Conservation (phyloP, 441 rosid genomes). For the Pelargonium fulgidum region DNA sequence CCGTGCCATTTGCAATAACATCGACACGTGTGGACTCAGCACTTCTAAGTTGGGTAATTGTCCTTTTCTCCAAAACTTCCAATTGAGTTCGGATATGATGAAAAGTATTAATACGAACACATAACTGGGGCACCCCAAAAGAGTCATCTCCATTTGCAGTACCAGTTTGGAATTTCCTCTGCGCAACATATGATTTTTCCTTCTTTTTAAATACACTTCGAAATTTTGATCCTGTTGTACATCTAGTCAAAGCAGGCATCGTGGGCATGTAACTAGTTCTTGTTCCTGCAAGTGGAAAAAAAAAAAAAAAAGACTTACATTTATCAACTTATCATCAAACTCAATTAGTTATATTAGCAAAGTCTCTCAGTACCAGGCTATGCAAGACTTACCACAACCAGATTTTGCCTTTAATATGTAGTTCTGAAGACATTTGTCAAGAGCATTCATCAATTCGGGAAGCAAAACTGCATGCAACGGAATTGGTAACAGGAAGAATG, state of each 20-base stretch:
- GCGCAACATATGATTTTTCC: conserved; percentile 40
- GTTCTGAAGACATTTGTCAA: conserved; percentile 53
- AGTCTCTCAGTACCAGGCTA: conserved; percentile 3
- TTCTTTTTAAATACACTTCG: conserved; percentile 47
- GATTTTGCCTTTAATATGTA: conserved; percentile 54
- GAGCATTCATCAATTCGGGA: conserved; percentile 47
- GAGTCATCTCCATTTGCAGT: conserved; percentile 28
- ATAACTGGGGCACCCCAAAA: conserved; percentile 49
- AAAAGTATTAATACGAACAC: conserved; percentile 57
- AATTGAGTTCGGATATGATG: conserved; percentile 43
- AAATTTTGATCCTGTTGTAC: conserved; percentile 48
- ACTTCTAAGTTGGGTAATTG: conserved; percentile 34
- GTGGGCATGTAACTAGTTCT: conserved; percentile 46
- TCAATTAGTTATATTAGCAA: neutral
- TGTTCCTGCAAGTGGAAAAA: conserved; percentile 32
- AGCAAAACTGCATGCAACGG: conserved; percentile 50
- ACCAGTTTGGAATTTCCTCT: conserved; percentile 43
- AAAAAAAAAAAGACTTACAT: neutral
- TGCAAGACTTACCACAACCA: conserved; percentile 47
- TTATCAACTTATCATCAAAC: conserved; percentile 15
- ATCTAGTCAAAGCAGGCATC: conserved; percentile 60
- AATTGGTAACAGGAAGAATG: conserved; percentile 63
- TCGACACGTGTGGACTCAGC: conserved; percentile 30
- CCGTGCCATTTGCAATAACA: conserved; percentile 24
- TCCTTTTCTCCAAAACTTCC: conserved; percentile 39